Conservation (phyloP, 345 rosid species). For the Gossypium stocksii region DNA sequence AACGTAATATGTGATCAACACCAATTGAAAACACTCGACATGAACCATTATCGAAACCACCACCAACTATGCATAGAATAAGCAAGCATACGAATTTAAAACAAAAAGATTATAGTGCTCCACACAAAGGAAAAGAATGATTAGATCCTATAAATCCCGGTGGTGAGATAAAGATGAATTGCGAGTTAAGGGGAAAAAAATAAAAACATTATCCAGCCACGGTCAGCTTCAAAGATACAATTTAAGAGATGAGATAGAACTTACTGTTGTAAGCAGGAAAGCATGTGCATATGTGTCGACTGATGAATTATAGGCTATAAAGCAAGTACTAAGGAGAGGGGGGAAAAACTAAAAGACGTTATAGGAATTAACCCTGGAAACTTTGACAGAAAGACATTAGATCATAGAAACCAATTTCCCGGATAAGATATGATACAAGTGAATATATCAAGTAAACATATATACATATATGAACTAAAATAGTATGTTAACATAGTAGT, state of each 20-base stretch:
- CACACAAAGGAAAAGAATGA: background rate
- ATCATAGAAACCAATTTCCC: background rate
- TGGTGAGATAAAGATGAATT: background rate
- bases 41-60: background rate
- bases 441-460: background rate
- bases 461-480: background rate
- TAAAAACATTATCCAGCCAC: background rate
- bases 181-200: background rate
- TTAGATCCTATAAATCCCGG: background rate
- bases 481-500: background rate
- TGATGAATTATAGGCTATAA: background rate
- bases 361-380: background rate
- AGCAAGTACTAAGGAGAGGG: background rate
- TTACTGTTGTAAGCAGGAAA: background rate
- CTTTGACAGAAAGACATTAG: background rate
- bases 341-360: background rate
- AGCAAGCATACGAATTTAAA: background rate
- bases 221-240: background rate
- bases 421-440: background rate
- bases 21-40: background rate
- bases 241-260: conserved; percentile 1
- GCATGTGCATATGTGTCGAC: background rate
- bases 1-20: background rate
- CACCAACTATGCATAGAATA: background rate
- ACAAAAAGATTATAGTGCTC: conserved; percentile 1